Percentiles rank a stretch among this genome's conserved stretches.
Evolutionary conservation across 2,329 filamentous ascomycete genomes (phyloP).

Genomic region (Blastomyces emzantsi): DNA sequence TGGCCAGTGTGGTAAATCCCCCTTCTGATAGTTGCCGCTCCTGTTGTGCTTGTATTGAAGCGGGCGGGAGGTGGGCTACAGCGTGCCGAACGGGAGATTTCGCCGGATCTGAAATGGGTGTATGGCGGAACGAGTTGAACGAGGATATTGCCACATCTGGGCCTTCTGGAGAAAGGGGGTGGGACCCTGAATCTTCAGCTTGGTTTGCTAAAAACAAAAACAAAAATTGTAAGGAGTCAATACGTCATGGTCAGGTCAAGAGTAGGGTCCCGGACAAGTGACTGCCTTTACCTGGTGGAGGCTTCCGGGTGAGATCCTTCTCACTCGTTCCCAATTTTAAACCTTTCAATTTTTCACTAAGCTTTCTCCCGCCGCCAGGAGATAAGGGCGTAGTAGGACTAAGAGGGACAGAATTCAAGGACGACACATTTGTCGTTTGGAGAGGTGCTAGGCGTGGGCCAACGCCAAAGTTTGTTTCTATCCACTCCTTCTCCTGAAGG

Average conservation of each 20-base stretch:
- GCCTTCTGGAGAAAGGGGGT: slow-evolving; percentile 53
- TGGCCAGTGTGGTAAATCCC: background rate
- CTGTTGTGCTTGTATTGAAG: slow-evolving; percentile 31
- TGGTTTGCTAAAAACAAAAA: slow-evolving; percentile 27
- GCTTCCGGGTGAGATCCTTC: slow-evolving; percentile 49
- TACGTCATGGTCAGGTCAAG: background rate
- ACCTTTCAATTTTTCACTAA: slow-evolving; percentile 72
- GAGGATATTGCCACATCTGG: slow-evolving; percentile 56
- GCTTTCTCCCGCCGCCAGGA: slow-evolving; percentile 55
- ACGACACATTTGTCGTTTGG: slow-evolving; percentile 30
- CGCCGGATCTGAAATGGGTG: slow-evolving; percentile 18
- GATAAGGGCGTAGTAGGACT: slow-evolving; percentile 51
- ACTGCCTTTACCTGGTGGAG: slow-evolving; percentile 40
- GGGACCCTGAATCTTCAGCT: slow-evolving; percentile 24
- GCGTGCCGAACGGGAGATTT: background rate
- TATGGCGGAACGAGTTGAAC: slow-evolving; percentile 51
- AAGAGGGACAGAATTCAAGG: slow-evolving; percentile 19
- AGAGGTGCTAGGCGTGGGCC: slow-evolving; percentile 28
- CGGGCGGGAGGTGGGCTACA: slow-evolving; percentile 32
- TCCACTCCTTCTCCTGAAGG: slow-evolving; percentile 74
- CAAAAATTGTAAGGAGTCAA: background rate
- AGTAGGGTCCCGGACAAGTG: background rate
- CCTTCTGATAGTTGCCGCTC: slow-evolving; percentile 8
- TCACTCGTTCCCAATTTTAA: slow-evolving; percentile 68
- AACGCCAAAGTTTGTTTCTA: slow-evolving; percentile 69